Conservation (phyloP, 805 yeast species). For the Vanderwaltozyma tropicalis region DNA sequence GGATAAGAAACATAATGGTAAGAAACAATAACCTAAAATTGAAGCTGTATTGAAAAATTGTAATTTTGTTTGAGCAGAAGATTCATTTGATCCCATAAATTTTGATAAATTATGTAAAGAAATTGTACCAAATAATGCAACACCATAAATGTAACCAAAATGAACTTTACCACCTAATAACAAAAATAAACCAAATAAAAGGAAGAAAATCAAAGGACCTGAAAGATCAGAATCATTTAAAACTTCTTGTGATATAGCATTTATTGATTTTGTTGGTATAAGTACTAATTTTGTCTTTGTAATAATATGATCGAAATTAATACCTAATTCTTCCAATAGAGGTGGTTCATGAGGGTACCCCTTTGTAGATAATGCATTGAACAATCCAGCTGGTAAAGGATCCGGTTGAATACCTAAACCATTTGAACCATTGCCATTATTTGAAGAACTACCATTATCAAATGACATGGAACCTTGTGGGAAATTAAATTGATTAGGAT, state of each 20-base stretch:
- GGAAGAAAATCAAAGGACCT: constrained; percentile 84
- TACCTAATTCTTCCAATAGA: constrained; percentile 82
- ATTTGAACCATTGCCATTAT: constrained; percentile 6
- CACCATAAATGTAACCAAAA: constrained; percentile 94
- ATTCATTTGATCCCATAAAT: constrained; percentile 59
- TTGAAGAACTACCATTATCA: constrained; percentile 8
- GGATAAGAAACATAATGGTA: constrained; percentile 60
- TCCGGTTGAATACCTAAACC: constrained; percentile 20
- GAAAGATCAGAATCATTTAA: constrained; percentile 88
- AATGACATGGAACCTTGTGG: constrained; percentile 33
- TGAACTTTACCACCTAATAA: constrained; percentile 87
- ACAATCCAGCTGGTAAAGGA: constrained; percentile 56
- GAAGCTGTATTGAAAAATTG: constrained; percentile 66
- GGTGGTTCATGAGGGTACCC: constrained; percentile 97
- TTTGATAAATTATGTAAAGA: constrained; percentile 78
- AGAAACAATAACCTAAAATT: constrained; percentile 84
- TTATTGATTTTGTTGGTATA: constrained; percentile 47
- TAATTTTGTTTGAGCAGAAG: constrained; percentile 27
- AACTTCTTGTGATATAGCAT: constrained; percentile 52
- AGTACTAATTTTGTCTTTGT: constrained; percentile 78
- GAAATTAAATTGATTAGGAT: constrained; percentile 18
- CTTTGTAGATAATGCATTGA: constrained; percentile 86
- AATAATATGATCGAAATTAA: constrained; percentile 80
- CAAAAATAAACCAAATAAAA: constrained; percentile 74
- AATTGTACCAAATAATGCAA: constrained; percentile 81